Conservation (phyloP, 1,284 basidiomycete species). For the Pseudozyma flocculosa region DNA sequence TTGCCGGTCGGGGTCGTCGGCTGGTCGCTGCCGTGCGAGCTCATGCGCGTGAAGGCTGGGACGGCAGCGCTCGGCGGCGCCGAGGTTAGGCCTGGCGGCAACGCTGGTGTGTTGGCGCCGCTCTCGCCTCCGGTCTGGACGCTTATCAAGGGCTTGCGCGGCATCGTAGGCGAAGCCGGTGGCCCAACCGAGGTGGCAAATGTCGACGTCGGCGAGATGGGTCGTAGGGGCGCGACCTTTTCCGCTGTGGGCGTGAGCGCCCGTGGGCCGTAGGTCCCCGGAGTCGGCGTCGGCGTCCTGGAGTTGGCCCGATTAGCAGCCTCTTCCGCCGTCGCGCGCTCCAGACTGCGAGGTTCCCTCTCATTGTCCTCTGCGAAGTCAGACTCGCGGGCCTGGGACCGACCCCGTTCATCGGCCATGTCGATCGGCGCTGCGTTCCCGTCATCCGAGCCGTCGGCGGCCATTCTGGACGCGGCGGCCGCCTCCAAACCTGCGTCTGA, state of each 20-base stretch:
- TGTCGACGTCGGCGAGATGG: background rate
- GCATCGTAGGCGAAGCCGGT: no score
- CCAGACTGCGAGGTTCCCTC: constrained; percentile 12
- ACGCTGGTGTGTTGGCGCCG: constrained; percentile 36
- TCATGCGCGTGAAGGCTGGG: constrained; percentile 15
- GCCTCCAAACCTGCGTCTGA: background rate
- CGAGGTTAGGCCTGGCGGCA: constrained; percentile 36
- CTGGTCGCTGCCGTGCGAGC: no score
- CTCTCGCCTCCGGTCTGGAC: constrained; percentile 39
- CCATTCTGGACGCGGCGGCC: background rate
- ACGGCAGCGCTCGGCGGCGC: constrained; percentile 28
- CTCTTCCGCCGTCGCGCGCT: constrained; percentile 1
- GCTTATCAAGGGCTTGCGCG: constrained; percentile 8
- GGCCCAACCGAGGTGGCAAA: constrained; percentile 20
- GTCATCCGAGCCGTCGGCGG: background rate
- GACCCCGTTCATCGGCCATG: no score
- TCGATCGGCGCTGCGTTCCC: no score
- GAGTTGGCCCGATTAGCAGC: constrained; percentile 10
- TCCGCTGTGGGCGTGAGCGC: constrained; percentile 31
- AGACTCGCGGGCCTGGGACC: no score
- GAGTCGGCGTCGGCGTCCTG: constrained; percentile 40
- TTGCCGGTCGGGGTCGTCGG: no score
- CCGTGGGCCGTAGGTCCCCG: constrained; percentile 17
- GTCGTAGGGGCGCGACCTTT: constrained; percentile 1
- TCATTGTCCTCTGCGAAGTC: constrained; percentile 19